Evolutionary conservation across 164 flowering plant genomes (phyloP).

Genomic region (Amborella trichopoda): DNA sequence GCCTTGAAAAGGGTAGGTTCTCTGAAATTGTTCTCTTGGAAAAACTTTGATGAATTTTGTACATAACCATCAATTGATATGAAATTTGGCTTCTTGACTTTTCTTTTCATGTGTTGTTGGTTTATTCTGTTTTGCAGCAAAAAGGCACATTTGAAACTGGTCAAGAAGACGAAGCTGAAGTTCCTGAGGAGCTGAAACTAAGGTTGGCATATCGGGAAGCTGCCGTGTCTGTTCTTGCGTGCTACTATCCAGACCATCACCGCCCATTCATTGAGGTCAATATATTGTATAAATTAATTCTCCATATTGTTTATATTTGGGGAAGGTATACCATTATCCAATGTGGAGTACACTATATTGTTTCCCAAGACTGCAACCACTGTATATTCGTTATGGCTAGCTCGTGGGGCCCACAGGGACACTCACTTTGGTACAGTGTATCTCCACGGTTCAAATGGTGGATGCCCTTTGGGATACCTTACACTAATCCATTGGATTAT

Average conservation of each 20-base stretch:
- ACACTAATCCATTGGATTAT: too few species aligned
- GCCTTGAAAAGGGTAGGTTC: constrained; percentile 76
- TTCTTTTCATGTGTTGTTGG: constrained; percentile 2
- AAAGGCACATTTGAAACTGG: constrained; percentile 97
- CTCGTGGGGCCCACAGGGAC: too few species aligned
- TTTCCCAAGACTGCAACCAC: too few species aligned
- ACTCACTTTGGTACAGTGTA: too few species aligned
- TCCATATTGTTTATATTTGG: too few species aligned
- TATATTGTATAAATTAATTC: too few species aligned
- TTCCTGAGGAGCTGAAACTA: constrained; percentile 76
- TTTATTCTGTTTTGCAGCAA: constrained; percentile 50
- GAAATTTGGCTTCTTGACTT: not conserved
- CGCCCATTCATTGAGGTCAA: constrained; percentile 78
- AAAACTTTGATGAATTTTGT: not conserved
- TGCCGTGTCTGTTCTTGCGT: constrained; percentile 92
- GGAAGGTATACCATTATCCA: too few species aligned
- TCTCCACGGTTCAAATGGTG: too few species aligned
- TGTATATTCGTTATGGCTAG: too few species aligned
- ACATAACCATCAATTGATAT: too few species aligned
- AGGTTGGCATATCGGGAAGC: constrained; percentile 95
- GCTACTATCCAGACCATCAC: constrained; percentile 71
- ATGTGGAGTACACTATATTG: too few species aligned
- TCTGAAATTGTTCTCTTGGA: not conserved
- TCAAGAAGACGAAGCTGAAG: constrained; percentile 77
- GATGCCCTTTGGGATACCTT: too few species aligned